Evolutionary conservation across 805 yeast species (phyloP), one percentile per base, ranked within the genome.

Genomic region (Starmerella bombicola): DNA sequence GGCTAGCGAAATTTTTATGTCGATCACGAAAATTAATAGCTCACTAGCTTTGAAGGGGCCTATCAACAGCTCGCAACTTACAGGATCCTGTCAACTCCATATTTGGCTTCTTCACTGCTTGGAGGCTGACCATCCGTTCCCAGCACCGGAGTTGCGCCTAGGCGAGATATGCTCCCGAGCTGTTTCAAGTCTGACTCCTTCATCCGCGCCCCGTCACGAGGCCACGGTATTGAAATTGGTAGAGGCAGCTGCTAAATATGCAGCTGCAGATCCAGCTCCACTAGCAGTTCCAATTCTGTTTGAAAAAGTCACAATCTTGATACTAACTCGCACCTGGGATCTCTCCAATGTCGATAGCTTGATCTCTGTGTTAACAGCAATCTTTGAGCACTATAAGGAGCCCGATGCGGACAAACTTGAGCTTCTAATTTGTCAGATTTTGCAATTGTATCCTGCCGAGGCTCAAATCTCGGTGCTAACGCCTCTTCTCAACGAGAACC

Each of bases 221-320:
- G 9, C n/a, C 8, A 20, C 15, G 3, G 43, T 31, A 10, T 18
- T 35, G 3, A 22, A 29, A 18, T 21, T 40, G 3, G 18, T 35
- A 3, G 39, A 28, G 19, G 18, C 38, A 5, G 12, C 35, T 13
- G 43, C 43, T 4, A 15, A 16, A 8, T 40, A 34, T n/a, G 35
- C 38, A 5, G 23, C 30, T n/a, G 16, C 5, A 4, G 35, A 29
- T 6, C 26, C 21, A 5, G 5, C 7, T 12, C 21, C 23, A 16
- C 3, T 8, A 12, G 3, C 23, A 4, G 8, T 13, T 15, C 18
- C 33, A 9, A 8, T 6, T 5, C 16, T 18, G 16, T 35, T 40
- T 16, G 37, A 30, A 5, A 16, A 15, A 3, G 33, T 21, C 3
- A 21, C 36, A 2, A 23, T 31, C 12, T 13, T 28, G 2, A 16